Evolutionary conservation across 148 eudicot species (phyloP).

Genomic region (Rhododendron ferrugineum): DNA sequence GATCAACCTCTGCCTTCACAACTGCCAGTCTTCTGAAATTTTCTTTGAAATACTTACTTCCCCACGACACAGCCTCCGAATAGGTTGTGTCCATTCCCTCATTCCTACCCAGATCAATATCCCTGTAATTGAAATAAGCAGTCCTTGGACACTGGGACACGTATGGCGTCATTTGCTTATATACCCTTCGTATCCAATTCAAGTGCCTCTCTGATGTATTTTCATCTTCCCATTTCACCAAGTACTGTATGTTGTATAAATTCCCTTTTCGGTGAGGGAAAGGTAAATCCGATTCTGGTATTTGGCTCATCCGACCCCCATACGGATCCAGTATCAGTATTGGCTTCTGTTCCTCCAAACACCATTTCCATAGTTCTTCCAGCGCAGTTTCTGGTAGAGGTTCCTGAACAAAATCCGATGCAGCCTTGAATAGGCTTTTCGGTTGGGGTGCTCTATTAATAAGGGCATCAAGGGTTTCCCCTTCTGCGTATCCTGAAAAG

Average conservation of each 20-base stretch:
- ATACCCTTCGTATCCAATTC: conserved; percentile 13
- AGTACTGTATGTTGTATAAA: conserved; percentile 11
- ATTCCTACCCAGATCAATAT: conserved; percentile 13
- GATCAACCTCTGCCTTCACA: conserved; percentile 15
- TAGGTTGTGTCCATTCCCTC: background rate
- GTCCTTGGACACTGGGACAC: conserved; percentile 14
- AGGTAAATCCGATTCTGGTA: conserved; percentile 3
- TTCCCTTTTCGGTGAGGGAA: conserved; percentile 15
- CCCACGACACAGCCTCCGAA: conserved; percentile 15
- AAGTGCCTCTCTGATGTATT: background rate
- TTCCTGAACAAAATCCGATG: conserved; percentile 8
- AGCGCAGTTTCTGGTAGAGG: background rate
- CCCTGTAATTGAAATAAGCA: conserved; percentile 19
- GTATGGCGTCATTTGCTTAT: conserved; percentile 15
- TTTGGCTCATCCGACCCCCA: conserved; percentile 11
- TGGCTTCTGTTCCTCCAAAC: background rate
- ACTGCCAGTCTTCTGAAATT: conserved; percentile 15
- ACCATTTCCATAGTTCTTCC: background rate
- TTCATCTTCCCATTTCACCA: conserved; percentile 12
- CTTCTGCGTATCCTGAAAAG: background rate
- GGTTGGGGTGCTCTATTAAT: background rate
- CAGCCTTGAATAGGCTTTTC: conserved; percentile 13
- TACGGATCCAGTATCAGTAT: conserved; percentile 11
- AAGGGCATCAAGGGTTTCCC: background rate
- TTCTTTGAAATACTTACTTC: conserved; percentile 15